Percentiles rank a stretch among this genome's conserved stretches.
Evolutionary conservation across 1,139 yeast species (phyloP).

Genomic region (Arxiozyma telluris): DNA sequence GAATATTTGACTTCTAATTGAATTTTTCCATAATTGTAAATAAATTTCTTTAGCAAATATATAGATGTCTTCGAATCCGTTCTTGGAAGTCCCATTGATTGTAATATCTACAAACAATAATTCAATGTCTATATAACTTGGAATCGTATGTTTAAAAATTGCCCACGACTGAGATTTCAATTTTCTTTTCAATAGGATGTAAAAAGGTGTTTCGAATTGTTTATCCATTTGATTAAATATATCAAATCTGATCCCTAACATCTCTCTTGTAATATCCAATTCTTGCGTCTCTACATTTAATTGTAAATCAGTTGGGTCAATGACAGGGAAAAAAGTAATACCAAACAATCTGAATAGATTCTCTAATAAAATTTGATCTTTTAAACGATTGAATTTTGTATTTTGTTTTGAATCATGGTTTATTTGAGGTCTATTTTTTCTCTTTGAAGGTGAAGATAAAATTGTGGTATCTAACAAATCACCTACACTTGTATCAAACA

Average conservation of each 20-base stretch:
- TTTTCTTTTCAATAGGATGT: constrained; percentile 33
- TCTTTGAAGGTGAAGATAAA: constrained; percentile 22
- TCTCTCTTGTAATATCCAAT: constrained; percentile 14
- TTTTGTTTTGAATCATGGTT: neutral
- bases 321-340: constrained; percentile 39
- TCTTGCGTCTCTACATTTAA: constrained; percentile 11
- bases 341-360: constrained; percentile 38
- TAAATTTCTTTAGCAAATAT: constrained; percentile 25
- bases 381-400: constrained; percentile 3
- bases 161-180: constrained; percentile 30
- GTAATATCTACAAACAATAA: constrained; percentile 15
- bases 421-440: constrained; percentile 3
- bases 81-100: constrained; percentile 9
- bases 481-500: constrained; percentile 30
- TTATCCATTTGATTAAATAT: constrained; percentile 29
- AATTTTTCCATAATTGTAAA: constrained; percentile 7
- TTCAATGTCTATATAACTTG: constrained; percentile 32
- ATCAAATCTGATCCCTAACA: constrained; percentile 40
- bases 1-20: constrained; percentile 13
- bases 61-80: constrained; percentile 15
- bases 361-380: constrained; percentile 30
- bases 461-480: constrained; percentile 23
- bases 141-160: constrained; percentile 39
- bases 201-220: constrained; percentile 35
- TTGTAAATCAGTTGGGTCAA: constrained; percentile 30